Base-by-base conservation (phyloP, 2,329 filamentous ascomycete genomes). In the Xenosphaeropsis pyriputrescens region DNA sequence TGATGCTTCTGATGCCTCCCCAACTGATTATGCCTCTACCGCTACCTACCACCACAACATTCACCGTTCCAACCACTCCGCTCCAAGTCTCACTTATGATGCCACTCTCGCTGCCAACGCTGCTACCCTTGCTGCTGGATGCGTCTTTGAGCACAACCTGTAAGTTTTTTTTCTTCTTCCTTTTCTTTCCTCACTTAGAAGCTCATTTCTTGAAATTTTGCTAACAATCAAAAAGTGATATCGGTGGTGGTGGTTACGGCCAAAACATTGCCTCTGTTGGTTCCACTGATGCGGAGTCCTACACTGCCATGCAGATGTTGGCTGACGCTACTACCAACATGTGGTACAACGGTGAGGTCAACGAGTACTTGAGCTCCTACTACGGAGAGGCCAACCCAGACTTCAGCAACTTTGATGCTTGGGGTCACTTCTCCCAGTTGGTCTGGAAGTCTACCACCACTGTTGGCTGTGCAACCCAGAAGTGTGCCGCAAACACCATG, bases 331-430 rank as follows among this genome's bases (percentile, higher is more conserved):
- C 89, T 54, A 84, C 77, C 51, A 72, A 89, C 56, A 67, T 79
- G 62, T 95, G 91, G 85, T 95, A 95, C 72, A 85, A 91, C 57
- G 72, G 72, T 50, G 85, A 94, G 60, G 64, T 81, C 49, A 54
- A 55, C 45, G 61, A 61, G 50, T 77, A 68, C 59, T 67, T 67
- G 41, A 50, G 54, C 19, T 57, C 61, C 38, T 65, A 60, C 55
- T 91, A 80, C 52, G 79, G 76, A 45, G 40, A 65, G 47, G 53
- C 58, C 41, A 67, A 64, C 53, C 79, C 82, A 18, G 59, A 71
- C 51, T 73, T 73, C 67, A 50, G 53, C 55, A 57, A 70, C 57
- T 83, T 85, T 56, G 62, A 75, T 39, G 47, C 53, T 4, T 85
- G 72, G 68, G 85, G 84, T 39, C 83, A 88, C 57, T 84, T 85